A percentile compares a stretch with the other conserved stretches of the same genome.
Evolutionary conservation across 306 rosid genomes (phyloP).

Genomic region (Pterocarpus macrocarpus): DNA sequence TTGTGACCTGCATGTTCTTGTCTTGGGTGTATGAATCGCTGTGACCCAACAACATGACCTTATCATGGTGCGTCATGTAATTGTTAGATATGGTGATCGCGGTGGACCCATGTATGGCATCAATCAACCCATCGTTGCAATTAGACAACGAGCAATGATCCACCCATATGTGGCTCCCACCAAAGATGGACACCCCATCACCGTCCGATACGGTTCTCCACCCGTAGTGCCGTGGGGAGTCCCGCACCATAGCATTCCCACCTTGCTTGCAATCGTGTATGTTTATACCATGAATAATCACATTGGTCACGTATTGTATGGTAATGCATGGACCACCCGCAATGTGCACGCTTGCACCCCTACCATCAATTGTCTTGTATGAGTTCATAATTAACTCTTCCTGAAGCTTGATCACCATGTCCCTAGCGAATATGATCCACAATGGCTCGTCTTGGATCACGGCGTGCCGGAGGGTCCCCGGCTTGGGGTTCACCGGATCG

Average conservation of each 20-base stretch:
- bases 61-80: conserved; percentile 95
- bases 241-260: conserved; percentile 87
- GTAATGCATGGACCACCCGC: conserved; percentile 98
- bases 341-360: conserved; percentile 92
- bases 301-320: conserved; percentile 80
- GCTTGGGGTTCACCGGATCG: conserved; percentile 76
- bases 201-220: conserved; percentile 96
- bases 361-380: conserved; percentile 86
- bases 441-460: conserved; percentile 93
- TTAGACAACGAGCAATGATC: conserved; percentile 88
- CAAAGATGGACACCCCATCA: conserved; percentile 94
- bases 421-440: conserved; percentile 86
- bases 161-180: conserved; percentile 89
- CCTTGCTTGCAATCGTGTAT: conserved; percentile 92
- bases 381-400: conserved; percentile 97
- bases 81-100: conserved; percentile 90
- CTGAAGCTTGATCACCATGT: conserved; percentile 78
- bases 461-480: conserved; percentile 85
- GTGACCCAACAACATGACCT: conserved; percentile 94
- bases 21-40: conserved; percentile 86
- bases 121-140: conserved; percentile 82
- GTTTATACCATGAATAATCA: conserved; percentile 83
- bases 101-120: conserved; percentile 88
- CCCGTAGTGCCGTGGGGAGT: conserved; percentile 85
- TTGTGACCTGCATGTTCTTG: conserved; percentile 91